These are phyloP conservation scores for Barbatosphaeria neglecta DNA, from an alignment of 495 filamentous ascomycete species.

Conservation along the genomic window DNA sequence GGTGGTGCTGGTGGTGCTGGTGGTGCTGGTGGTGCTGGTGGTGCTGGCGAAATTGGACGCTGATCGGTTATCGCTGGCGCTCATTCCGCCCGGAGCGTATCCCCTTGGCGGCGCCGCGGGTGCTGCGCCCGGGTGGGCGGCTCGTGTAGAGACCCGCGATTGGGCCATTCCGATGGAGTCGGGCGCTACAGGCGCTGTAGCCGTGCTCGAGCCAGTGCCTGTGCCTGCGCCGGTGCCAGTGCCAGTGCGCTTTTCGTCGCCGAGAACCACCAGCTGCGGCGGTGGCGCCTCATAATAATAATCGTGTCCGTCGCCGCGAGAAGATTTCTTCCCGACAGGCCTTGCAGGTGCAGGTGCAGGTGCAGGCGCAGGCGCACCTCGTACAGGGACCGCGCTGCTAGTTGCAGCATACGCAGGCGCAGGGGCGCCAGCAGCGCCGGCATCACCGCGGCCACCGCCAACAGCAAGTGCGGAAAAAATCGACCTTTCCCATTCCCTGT, in stretches of 20 bases:
- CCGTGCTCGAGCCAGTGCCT: neutral
- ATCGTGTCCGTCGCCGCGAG: too few relatives aligned
- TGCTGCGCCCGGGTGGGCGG: conserved; percentile 2
- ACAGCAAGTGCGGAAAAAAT: neutral
- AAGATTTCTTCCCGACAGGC: too few relatives aligned
- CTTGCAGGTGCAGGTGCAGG: too few relatives aligned
- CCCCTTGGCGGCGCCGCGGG: conserved; percentile 6
- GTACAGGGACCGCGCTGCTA: too few relatives aligned
- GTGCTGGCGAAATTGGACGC: neutral
- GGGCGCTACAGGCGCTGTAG: conserved; percentile 5
- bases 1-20: neutral
- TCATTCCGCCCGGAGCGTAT: conserved; percentile 13
- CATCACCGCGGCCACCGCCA: too few relatives aligned
- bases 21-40: neutral
- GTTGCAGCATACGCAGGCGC: too few relatives aligned
- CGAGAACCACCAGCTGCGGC: too few relatives aligned
- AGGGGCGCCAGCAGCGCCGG: too few relatives aligned
- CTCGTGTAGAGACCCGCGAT: conserved; percentile 14
- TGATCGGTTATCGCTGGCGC: neutral
- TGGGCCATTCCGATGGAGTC: conserved; percentile 17
- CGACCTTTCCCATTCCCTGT: neutral
- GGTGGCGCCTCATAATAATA: too few relatives aligned
- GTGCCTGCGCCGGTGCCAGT: neutral
- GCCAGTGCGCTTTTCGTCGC: neutral
- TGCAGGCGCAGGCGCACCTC: too few relatives aligned